Conservation (phyloP, 371 early-diverging fungal species). For the Massospora cicadina region DNA sequence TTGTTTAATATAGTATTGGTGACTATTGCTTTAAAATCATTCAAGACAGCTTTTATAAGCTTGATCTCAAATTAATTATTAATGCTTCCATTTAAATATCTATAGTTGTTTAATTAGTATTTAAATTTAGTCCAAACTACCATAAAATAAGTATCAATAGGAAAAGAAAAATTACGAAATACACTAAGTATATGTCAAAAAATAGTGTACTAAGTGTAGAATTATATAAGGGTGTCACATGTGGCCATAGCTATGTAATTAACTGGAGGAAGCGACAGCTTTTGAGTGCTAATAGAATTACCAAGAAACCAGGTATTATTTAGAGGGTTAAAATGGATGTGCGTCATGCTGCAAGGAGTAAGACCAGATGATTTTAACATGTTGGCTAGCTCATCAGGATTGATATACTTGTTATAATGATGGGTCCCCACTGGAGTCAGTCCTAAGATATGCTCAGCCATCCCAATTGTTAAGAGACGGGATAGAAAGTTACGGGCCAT, state of each 20-base stretch:
- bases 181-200: too few species aligned
- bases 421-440: constrained; percentile 80
- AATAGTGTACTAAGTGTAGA: too few species aligned
- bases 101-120: too few species aligned
- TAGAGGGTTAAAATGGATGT: neutral
- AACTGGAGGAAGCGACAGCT: neutral
- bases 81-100: too few species aligned
- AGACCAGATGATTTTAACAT: neutral
- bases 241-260: neutral
- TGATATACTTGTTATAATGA: constrained; percentile 66
- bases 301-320: neutral
- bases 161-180: too few species aligned
- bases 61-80: too few species aligned
- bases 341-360: neutral
- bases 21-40: too few species aligned
- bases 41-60: too few species aligned
- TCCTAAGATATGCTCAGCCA: constrained; percentile 65
- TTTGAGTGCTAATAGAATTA: neutral
- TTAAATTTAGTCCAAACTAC: too few species aligned
- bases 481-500: constrained; percentile 72
- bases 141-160: too few species aligned
- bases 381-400: constrained; percentile 32
- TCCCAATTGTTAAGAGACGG: constrained; percentile 53
- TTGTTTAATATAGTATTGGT: too few species aligned
- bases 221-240: too few species aligned